These are phyloP conservation scores for Penicillium simplicissimum DNA, from an alignment of 495 filamentous ascomycete genomes.

Conservation along the genomic window DNA sequence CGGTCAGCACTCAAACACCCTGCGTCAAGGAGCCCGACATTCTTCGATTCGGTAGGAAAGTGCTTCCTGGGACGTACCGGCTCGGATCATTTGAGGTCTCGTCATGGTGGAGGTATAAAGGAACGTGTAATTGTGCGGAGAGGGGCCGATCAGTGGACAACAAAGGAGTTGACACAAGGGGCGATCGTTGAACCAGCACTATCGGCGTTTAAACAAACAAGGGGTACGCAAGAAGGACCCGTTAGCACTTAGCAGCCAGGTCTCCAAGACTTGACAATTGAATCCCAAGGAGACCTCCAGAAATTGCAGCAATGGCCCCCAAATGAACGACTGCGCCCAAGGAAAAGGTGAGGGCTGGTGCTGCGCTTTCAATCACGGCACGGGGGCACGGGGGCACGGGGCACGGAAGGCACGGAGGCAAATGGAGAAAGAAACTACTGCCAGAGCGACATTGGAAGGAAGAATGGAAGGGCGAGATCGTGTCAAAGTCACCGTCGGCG, in stretches of 20 bases:
- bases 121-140: slow-evolving; percentile 22
- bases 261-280: slow-evolving; percentile 7
- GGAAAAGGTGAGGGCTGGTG: slow-evolving; percentile 31
- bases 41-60: not conserved
- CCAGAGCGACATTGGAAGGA: slow-evolving; percentile 32
- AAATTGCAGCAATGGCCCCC: slow-evolving; percentile 12
- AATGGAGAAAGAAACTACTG: slow-evolving; percentile 31
- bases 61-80: slow-evolving; percentile 57
- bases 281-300: slow-evolving; percentile 12
- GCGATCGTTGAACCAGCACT: slow-evolving; percentile 18
- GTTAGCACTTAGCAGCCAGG: not conserved
- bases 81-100: slow-evolving; percentile 75
- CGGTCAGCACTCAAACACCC: slow-evolving; percentile 19
- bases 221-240: not conserved
- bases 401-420: slow-evolving; percentile 9
- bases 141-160: slow-evolving; percentile 2
- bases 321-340: slow-evolving; percentile 34
- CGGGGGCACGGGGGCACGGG: slow-evolving; percentile 19
- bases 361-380: slow-evolving; percentile 28
- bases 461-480: slow-evolving; percentile 22
- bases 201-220: slow-evolving; percentile 3
- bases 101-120: slow-evolving; percentile 54
- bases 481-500: slow-evolving; percentile 21
- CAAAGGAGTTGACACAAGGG: slow-evolving; percentile 23
- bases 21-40: slow-evolving; percentile 1